Percentiles rank a stretch among this genome's conserved stretches.
Evolutionary conservation across 2,329 filamentous ascomycete species (phyloP).

Genomic region (Tolypocladium nubicola): DNA sequence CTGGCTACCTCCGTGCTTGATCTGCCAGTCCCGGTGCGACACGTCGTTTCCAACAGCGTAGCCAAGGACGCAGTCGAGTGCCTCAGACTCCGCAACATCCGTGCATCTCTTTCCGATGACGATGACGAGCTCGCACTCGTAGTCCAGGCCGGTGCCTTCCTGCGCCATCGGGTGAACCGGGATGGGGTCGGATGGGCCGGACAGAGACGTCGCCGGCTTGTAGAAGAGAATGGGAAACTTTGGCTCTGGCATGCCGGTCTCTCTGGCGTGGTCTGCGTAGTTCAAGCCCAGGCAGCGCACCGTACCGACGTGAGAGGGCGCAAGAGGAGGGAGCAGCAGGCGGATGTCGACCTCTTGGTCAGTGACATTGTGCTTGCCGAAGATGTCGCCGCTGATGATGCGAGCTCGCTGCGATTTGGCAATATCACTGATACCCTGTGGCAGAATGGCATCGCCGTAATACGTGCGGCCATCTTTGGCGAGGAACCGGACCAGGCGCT

Average conservation of each 20-base stretch:
- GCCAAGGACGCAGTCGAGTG: conserved; percentile 63
- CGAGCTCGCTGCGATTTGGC: conserved; percentile 48
- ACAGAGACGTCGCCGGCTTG: conserved; percentile 50
- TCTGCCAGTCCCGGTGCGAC: conserved; percentile 69
- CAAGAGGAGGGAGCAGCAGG: conserved; percentile 52
- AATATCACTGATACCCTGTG: conserved; percentile 48
- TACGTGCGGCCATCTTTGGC: conserved; percentile 59
- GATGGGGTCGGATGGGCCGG: conserved; percentile 55
- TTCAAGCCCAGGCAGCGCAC: conserved; percentile 63
- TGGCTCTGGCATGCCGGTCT: conserved; percentile 58
- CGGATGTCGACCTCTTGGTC: conserved; percentile 46
- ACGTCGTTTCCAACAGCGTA: conserved; percentile 71
- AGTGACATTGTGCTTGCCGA: conserved; percentile 53
- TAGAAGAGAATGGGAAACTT: conserved; percentile 63
- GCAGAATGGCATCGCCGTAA: conserved; percentile 66
- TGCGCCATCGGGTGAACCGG: conserved; percentile 57
- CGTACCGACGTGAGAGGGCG: conserved; percentile 50
- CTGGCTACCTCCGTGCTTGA: conserved; percentile 56
- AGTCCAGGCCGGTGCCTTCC: conserved; percentile 56
- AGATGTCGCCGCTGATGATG: conserved; percentile 56
- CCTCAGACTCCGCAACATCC: conserved; percentile 53
- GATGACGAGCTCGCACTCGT: conserved; percentile 69
- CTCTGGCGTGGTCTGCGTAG: conserved; percentile 61
- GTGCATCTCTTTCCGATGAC: conserved; percentile 59
- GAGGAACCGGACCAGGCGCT: conserved; percentile 66